phyloP scores from a whole-genome alignment of 192 early-diverging fungal genomes.

The Linnemannia zychae region DNA sequence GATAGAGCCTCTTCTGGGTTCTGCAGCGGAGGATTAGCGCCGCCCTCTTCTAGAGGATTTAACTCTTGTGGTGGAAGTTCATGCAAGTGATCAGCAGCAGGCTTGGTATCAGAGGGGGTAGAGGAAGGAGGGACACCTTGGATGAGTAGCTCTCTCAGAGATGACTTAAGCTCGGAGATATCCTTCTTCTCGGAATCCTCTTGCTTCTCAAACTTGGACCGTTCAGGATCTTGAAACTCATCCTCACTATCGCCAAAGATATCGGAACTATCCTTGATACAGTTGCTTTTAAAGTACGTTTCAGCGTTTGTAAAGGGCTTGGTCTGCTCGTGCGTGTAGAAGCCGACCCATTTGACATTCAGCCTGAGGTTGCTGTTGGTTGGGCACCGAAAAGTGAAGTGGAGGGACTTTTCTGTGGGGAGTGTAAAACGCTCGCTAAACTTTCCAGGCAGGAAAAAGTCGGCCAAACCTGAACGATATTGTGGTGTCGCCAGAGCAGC shows the following conservation, averaged over 20 bases:
- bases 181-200: constrained; percentile 13
- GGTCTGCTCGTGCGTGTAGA: constrained; percentile 13
- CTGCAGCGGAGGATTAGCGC: neutral
- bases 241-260: neutral
- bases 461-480: constrained; percentile 8
- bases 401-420: constrained; percentile 5
- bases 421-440: constrained; percentile 24
- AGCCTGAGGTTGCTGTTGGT: neutral
- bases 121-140: neutral
- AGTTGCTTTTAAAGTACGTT: constrained; percentile 32
- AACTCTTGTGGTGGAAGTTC: neutral
- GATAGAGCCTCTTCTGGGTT: neutral
- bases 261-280: constrained; percentile 11
- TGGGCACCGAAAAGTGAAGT: constrained; percentile 18
- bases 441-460: constrained; percentile 34
- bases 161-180: constrained; percentile 10
- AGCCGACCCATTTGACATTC: constrained; percentile 20
- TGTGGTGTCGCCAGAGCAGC: constrained; percentile 26
- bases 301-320: constrained; percentile 8
- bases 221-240: neutral
- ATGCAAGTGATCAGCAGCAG: neutral
- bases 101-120: neutral
- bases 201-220: constrained; percentile 13
- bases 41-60: neutral
- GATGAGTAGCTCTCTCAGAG: neutral